Evolutionary conservation across 2,329 filamentous ascomycete species (phyloP), one percentile per base, ranked within the genome.

Genomic region (Trichophyton mentagrophytes): DNA sequence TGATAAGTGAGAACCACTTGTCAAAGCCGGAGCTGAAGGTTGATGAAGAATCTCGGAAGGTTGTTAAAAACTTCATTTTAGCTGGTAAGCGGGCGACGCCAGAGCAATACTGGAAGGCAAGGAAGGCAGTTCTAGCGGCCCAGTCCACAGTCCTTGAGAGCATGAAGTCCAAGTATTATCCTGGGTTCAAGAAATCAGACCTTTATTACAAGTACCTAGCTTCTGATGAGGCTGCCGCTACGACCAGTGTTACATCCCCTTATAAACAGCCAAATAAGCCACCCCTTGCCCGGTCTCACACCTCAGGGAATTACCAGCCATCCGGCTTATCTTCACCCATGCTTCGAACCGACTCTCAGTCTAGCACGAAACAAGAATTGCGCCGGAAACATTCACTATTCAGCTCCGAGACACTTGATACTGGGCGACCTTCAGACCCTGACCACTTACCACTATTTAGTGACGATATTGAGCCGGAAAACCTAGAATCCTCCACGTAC

Each of bases 131-230:
- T 25, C 72, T 99, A 44, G 83, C 82, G 63, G 86, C 89, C 0
- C 93, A 99, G 71, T 92, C 89, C 17, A 81, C 84, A 1, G 87
- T 91, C 0, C 80, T 96, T 61, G 88, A 95, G 63, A 85, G 88
- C 67, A 89, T 99, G 83, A 86, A 90, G 68, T 83, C 84, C 22
- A 83, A 82, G 13, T 84, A 95, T 69, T 93, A 93, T 65, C 85
- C 87, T 17, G 84, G 83, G 20, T 99, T 99, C 77, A 95, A 91
- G 69, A 88, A 85, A 66, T 96, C 93, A 0, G 93, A 97, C 69
- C 74, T 99, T 0, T 99, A 90, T 71, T 97, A 93, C 78, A 99
- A 99, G 72, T 96, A 91, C 70, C 79, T 99, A 1, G 90, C 92
- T 6, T 88, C 92, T 11, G 89, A 95, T 68, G 90, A 96, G 73